A percentile compares a stretch with the other conserved stretches of the same genome.
Conservation (phyloP, 139 green algal genomes). For the Spirogloea muscicola region DNA sequence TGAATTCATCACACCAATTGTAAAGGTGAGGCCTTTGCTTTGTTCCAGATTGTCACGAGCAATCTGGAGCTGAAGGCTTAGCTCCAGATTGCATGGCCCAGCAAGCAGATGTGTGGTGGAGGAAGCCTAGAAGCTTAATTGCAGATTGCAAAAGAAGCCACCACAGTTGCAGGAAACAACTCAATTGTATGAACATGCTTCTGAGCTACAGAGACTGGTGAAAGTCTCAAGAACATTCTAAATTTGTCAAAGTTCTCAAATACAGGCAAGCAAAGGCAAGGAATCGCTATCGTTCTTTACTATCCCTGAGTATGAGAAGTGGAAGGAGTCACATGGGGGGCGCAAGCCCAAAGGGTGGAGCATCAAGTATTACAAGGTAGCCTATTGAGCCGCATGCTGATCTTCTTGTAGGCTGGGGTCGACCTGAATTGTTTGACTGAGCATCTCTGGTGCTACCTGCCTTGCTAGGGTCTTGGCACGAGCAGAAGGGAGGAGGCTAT, state of each 20-base stretch:
- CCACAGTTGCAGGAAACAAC: too few relatives aligned
- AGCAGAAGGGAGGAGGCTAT: constrained; percentile 87
- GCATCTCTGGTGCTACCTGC: background rate
- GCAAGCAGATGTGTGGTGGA: too few relatives aligned
- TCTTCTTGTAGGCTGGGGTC: background rate
- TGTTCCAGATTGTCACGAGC: too few relatives aligned
- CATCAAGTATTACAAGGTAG: constrained; percentile 99
- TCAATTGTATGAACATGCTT: too few relatives aligned
- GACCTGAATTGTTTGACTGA: background rate
- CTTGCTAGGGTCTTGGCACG: constrained; percentile 85
- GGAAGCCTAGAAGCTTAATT: too few relatives aligned
- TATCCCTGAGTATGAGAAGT: constrained; percentile 96
- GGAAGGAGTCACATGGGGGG: constrained; percentile 72
- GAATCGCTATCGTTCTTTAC: constrained; percentile 89
- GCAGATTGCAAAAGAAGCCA: too few relatives aligned
- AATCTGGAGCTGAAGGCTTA: too few relatives aligned
- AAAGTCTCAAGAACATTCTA: too few relatives aligned
- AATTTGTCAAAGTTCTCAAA: background rate
- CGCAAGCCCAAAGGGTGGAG: constrained; percentile 68
- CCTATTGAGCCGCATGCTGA: background rate
- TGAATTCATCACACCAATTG: constrained; percentile 99
- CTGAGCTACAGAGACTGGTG: too few relatives aligned
- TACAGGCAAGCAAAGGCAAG: constrained; percentile 72
- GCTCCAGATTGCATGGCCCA: too few relatives aligned
- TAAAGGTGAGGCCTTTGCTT: constrained; percentile 72